Base-by-base conservation (phyloP, 352 stramenopile species). In the Blastocystis sp. region DNA sequence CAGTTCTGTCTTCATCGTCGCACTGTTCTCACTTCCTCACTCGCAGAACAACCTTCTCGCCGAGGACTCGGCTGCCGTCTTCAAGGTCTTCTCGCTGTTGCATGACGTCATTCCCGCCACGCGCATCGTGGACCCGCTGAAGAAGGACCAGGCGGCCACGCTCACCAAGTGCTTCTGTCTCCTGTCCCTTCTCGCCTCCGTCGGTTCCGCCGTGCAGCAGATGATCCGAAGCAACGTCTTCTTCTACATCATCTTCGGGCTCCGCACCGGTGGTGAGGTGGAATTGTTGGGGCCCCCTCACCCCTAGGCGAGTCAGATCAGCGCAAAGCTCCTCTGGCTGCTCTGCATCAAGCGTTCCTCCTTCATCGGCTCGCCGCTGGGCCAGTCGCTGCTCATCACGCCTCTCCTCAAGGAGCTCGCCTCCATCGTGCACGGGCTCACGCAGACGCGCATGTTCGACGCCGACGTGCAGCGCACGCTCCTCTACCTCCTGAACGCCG, bases 181-280 rank as follows among this genome's bases (percentile, higher is more conserved):
- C 23, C 56, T 84, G 1, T n/a, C 38, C 19, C 52, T 59, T 2
- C 53, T 84, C 14, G 48, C 45, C 60, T 41, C 17, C 45, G 52
- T 84, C 2, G 74, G 74, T 14, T 43, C 74, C 19, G 74, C 48
- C 21, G 74, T 62, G 56, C 56, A 67, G 21, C 74, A 84, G 48
- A 67, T 67, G 38, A 21, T 84, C 3, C 56, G 43, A 10, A 59
- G 74, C 41, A 84, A 84, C 45, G 48, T 84, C 19, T 64, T 84
- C 53, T 84, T 67, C 53, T 62, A 61, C 43, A 70, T 84, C n/a
- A 28, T 84, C 11, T 34, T 67, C 0, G 52, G 52, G n/a, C 28
- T 84, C 19, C 28, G 17, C 53, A 70, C n/a, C 23, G 14, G 23
- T 14, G 66, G 53, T 3, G 66, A 76, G n/a, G 66, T 76, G 53